Base-by-base conservation (phyloP, 345 rosid species). In the Triadica sebifera region DNA sequence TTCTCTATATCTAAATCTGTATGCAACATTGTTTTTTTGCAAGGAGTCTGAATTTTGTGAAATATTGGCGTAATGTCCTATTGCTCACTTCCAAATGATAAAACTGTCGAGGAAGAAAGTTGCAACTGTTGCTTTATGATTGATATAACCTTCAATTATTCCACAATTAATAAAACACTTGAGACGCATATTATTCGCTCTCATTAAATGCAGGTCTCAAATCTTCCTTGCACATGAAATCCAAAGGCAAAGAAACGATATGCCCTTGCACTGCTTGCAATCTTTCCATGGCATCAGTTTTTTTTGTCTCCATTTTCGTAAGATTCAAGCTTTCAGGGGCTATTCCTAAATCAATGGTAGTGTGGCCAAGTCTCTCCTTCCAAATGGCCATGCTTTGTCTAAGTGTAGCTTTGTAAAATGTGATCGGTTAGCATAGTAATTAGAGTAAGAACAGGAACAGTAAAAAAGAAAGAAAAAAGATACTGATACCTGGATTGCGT, bases 181-280 rank as follows among this genome's bases (percentile, higher is more conserved):
- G 98, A 75, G 97, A 87, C 19, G 99, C 99, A 76, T 95, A 95
- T 78, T 87, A 95, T 81, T 93, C 98, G 72, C 99, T 95, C 87
- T 95, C 97, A 34, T 90, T 95, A 73, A 93, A 95, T 49, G 90
- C 89, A 0, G 97, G 99, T 85, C 99, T 90, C 68, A 95, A 82
- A 81, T 95, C 99, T 86, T 95, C 99, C 76, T 76, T 81, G 86
- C 88, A 81, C 99, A 93, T 90, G 84, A 95, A 95, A 75, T 91
- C 98, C 86, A 95, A 72, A 12, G 98, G 99, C 83, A 88, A 91
- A 12, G 96, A 88, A 84, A 95, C 99, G 19, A 95, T 97, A 74
- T 95, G 97, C 70, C 98, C 99, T 19, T 80, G 82, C 10, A 93
- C 78, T 1, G 92, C 71, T 73, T 75, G 77, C 64, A 95, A 79